Percentiles rank a stretch among this genome's conserved stretches.
Conservation (phyloP, 2,329 filamentous ascomycete species). For the Fusarium tricinctum region DNA sequence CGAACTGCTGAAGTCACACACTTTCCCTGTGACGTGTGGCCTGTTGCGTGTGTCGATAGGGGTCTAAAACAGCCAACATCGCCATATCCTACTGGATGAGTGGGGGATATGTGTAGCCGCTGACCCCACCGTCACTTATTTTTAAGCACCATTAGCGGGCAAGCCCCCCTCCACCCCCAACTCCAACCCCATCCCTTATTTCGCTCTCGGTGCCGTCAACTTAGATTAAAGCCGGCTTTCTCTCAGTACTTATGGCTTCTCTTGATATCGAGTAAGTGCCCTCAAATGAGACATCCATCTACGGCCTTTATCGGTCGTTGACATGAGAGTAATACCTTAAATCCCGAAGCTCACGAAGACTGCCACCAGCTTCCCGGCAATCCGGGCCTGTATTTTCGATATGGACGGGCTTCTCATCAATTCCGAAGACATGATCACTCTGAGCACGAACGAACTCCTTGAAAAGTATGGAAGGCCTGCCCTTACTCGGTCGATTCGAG, state of each 20-base stretch:
- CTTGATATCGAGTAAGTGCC: neutral
- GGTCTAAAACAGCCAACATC: constrained; percentile 3
- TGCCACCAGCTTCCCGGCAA: constrained; percentile 10
- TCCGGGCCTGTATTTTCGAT: constrained; percentile 78
- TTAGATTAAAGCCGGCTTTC: constrained; percentile 1
- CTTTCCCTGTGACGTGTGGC: neutral
- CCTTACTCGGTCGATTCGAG: constrained; percentile 75
- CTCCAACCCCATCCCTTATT: neutral
- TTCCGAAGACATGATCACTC: constrained; percentile 78
- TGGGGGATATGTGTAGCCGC: neutral
- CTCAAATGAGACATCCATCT: constrained; percentile 3
- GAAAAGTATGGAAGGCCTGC: constrained; percentile 70
- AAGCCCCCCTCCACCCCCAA: neutral
- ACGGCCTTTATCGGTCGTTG: constrained; percentile 1
- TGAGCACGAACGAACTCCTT: constrained; percentile 73
- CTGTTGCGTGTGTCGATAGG: no score
- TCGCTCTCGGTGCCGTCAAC: constrained; percentile 3
- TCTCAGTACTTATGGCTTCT: constrained; percentile 3
- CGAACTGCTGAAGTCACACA: neutral
- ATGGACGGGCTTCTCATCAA: constrained; percentile 81
- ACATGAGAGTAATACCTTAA: constrained; percentile 4
- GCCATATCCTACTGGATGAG: constrained; percentile 2
- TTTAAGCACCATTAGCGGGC: neutral
- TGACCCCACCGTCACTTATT: neutral
- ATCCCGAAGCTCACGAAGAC: constrained; percentile 7